Evolutionary conservation across 305 asterid species (phyloP).

Genomic region (Fraxinus velutina): DNA sequence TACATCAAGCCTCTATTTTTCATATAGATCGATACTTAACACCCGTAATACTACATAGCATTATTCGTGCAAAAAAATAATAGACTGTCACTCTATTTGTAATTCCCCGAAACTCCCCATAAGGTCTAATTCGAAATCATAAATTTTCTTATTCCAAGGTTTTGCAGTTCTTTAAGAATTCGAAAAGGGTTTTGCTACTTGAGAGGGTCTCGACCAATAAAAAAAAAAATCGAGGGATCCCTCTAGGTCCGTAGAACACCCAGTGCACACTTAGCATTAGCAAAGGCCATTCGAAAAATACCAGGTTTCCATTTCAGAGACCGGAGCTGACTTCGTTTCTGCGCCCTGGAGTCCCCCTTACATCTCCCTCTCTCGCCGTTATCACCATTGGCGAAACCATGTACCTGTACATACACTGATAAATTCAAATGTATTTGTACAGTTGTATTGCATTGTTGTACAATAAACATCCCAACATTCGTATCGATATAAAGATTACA

Average conservation of each 20-base stretch:
- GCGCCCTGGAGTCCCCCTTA: constrained; percentile 29
- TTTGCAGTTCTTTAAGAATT: too few relatives aligned
- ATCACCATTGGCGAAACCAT: constrained; percentile 33
- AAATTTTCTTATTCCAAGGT: too few relatives aligned
- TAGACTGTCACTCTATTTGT: too few relatives aligned
- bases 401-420: neutral
- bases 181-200: too few relatives aligned
- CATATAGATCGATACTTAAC: neutral
- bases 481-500: neutral
- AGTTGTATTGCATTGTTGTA: constrained; percentile 13
- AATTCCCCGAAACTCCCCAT: neutral
- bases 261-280: too few relatives aligned
- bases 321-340: constrained; percentile 27
- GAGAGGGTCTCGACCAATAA: too few relatives aligned
- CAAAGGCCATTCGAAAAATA: neutral
- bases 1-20: neutral
- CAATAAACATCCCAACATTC: neutral
- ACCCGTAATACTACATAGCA: neutral
- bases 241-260: too few relatives aligned
- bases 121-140: too few relatives aligned
- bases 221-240: too few relatives aligned
- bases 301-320: neutral
- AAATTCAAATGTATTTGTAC: neutral
- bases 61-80: neutral
- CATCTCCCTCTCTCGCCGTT: constrained; percentile 28